Evolutionary conservation across 495 filamentous ascomycete species (phyloP).

Genomic region (Tuber microsphaerosporum): DNA sequence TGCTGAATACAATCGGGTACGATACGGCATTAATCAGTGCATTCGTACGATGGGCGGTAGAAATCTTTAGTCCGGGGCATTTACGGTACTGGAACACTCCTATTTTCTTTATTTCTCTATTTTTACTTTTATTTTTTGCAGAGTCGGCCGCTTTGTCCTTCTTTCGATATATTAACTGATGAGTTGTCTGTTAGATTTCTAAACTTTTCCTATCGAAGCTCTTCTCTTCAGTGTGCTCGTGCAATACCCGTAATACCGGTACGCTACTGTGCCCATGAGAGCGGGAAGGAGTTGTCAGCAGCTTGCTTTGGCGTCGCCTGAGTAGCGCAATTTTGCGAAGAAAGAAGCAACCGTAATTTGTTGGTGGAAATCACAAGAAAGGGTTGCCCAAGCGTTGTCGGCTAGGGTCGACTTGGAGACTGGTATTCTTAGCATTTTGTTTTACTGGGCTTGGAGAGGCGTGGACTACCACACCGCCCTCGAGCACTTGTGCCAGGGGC

Average conservation of each 20-base stretch:
- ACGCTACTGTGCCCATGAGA: neutral
- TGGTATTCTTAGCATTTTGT: neutral
- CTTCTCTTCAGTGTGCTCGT: neutral
- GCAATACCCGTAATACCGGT: neutral
- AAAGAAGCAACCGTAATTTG: neutral
- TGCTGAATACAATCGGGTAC: neutral
- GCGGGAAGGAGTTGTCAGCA: neutral
- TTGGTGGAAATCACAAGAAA: neutral
- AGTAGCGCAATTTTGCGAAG: neutral
- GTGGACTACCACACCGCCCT: neutral
- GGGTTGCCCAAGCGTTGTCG: neutral
- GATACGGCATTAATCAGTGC: neutral
- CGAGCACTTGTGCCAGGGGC: no score
- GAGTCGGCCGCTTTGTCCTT: neutral
- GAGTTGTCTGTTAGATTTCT: neutral
- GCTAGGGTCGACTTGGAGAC: neutral
- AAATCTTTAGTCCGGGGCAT: neutral
- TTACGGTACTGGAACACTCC: neutral
- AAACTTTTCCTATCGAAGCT: neutral
- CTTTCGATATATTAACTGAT: neutral
- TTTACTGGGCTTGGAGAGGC: neutral
- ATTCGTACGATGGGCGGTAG: neutral
- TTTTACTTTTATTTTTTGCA: neutral
- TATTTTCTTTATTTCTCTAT: neutral
- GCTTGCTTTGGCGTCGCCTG: neutral